Evolutionary conservation across 306 rosid species (phyloP).

Genomic region (Malus sylvestris): DNA sequence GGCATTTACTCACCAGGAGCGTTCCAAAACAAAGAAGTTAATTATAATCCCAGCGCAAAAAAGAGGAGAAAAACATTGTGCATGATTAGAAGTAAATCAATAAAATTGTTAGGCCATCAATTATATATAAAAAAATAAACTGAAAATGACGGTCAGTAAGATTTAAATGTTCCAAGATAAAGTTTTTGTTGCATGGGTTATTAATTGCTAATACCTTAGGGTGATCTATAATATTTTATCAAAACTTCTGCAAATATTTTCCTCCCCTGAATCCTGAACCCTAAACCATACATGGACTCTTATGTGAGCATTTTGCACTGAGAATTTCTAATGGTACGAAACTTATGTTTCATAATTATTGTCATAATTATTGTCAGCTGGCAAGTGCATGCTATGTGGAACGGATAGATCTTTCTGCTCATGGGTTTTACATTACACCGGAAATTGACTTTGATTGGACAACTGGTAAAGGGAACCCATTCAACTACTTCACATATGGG

Average conservation of each 20-base stretch:
- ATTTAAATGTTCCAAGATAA: no score
- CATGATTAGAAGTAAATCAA: neutral
- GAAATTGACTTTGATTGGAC: conserved; percentile 84
- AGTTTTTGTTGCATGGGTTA: neutral
- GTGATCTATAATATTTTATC: neutral
- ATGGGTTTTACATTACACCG: conserved; percentile 81
- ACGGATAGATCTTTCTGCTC: conserved; percentile 94
- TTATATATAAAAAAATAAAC: neutral
- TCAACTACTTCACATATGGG: conserved; percentile 82
- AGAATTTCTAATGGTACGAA: neutral
- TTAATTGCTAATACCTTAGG: neutral
- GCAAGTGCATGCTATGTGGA: conserved; percentile 68
- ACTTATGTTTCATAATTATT: neutral
- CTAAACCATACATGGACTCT: no score
- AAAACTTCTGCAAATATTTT: neutral
- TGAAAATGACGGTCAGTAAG: neutral
- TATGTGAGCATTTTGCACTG: no score
- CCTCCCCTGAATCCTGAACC: neutral
- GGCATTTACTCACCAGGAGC: neutral
- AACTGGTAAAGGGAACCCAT: conserved; percentile 71
- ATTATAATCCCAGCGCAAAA: neutral
- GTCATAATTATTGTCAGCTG: conserved; percentile 45
- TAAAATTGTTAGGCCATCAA: neutral
- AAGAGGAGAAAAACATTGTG: neutral
- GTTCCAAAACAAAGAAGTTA: neutral